Base-by-base conservation (phyloP, 192 early-diverging fungal species). In the Coemansia sp. region DNA sequence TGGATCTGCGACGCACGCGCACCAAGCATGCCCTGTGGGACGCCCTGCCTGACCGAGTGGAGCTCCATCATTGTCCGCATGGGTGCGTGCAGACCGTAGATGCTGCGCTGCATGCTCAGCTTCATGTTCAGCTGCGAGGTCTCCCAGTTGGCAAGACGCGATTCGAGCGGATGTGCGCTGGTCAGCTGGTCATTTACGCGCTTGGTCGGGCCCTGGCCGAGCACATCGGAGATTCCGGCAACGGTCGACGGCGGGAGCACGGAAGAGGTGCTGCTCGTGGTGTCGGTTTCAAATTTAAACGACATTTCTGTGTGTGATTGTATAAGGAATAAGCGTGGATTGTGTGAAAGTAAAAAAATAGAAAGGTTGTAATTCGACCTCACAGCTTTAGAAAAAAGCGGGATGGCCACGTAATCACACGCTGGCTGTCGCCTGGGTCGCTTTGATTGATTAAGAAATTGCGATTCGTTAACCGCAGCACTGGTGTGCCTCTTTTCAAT, bases 11-110 rank as follows among this genome's bases (percentile, higher is more conserved):
- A 61, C 9, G 59, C 66, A 23, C 61, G 51, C 30, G 66, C 51
- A 51, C 57, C 54, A 34, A 67, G 49, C 44, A 66, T 10, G 11
- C 30, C 23, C 30, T 15, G 46, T 18, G 61, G 45, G 30, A 63
- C 52, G 48, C 48, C 41, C 53, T 67, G 57, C 33, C 59, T 51
- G 66, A 81, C 67, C 7, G 93, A 62, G 46, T 73, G 81, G 50
- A 86, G 81, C 66, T 97, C 94, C 94, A 97, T 97, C 62, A 92
- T 88, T 69, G 93, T 78, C 62, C 90, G 87, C 66, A 98, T 80
- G 27, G 94, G 96, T n/a, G 89, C 89, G 65, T 95, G 92, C 52
- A 93, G 75, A 21, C 94, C 96, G 67, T 92, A 91, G 17, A 87
- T 57, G 60, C 85, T 81, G 44, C 91, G 86, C 47, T 88, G 85